Evolutionary conservation across 768 basidiomycete species (phyloP).

Genomic region (Dentipellis fragilis): DNA sequence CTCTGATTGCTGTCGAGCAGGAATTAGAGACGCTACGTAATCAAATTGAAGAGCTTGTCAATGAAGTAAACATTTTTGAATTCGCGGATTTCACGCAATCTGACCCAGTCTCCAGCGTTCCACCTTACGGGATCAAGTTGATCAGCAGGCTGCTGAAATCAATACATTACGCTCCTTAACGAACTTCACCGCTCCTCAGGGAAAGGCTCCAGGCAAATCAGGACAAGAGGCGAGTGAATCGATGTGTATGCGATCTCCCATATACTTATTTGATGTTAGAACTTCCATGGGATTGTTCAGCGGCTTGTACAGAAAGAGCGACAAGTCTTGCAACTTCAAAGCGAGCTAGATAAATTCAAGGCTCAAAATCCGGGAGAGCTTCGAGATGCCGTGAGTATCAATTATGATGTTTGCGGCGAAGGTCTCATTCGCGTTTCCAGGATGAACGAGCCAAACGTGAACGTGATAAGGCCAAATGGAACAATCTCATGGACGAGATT

Average conservation of each 20-base stretch:
- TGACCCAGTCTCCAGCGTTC: conserved; percentile 29
- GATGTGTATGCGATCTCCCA: no score
- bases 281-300: conserved; percentile 66
- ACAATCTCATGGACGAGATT: conserved; percentile 64
- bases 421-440: conserved; percentile 23
- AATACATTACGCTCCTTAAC: conserved; percentile 51
- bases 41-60: conserved; percentile 53
- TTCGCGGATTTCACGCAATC: background rate
- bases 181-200: conserved; percentile 25
- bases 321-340: conserved; percentile 64
- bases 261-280: conserved; percentile 26
- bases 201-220: conserved; percentile 34
- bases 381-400: conserved; percentile 45
- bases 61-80: conserved; percentile 42
- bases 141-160: conserved; percentile 57
- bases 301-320: conserved; percentile 80
- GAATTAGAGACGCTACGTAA: conserved; percentile 51
- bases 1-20: conserved; percentile 36
- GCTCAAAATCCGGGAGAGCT: conserved; percentile 45
- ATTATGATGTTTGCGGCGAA: background rate
- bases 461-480: conserved; percentile 66
- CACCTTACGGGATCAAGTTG: conserved; percentile 41
- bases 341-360: conserved; percentile 57
- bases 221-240: conserved; percentile 41
- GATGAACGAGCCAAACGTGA: conserved; percentile 69